phyloP scores from a whole-genome alignment of 257 asterid species.

The Solanum corneliomulleri region DNA sequence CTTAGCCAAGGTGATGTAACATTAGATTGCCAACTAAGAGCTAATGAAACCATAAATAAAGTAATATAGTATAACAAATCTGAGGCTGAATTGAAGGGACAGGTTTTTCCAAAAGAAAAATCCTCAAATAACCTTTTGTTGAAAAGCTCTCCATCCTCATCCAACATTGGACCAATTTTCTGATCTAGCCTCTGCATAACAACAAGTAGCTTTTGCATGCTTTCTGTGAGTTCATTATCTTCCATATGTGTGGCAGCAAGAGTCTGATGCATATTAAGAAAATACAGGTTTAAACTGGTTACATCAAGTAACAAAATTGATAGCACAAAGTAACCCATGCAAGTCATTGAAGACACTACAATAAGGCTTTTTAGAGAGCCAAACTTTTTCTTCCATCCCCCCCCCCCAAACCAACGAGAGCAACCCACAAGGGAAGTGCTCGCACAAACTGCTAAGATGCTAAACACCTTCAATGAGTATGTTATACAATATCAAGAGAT shows the following conservation, averaged over 20 bases:
- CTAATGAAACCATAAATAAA: neutral
- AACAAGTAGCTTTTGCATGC: slow-evolving; percentile 79
- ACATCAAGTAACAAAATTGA: neutral
- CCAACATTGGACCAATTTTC: slow-evolving; percentile 74
- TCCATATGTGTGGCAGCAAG: slow-evolving; percentile 84
- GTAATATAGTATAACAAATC: neutral
- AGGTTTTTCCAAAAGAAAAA: neutral
- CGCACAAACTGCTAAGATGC: neutral
- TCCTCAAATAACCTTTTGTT: slow-evolving; percentile 34
- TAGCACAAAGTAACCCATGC: neutral
- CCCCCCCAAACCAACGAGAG: neutral
- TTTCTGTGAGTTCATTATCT: slow-evolving; percentile 61
- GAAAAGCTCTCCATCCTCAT: slow-evolving; percentile 78
- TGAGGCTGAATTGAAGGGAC: neutral
- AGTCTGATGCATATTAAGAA: slow-evolving; percentile 34
- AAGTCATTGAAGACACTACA: neutral
- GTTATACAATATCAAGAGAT: neutral
- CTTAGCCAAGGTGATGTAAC: neutral
- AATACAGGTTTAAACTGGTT: neutral
- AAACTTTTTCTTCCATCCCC: neutral
- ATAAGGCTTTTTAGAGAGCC: neutral
- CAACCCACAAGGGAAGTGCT: neutral
- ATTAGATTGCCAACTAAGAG: neutral
- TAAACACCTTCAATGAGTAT: neutral
- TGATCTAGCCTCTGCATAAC: slow-evolving; percentile 79